Conservation (phyloP, 192 early-diverging fungal genomes). For the Phycomyces nitens region DNA sequence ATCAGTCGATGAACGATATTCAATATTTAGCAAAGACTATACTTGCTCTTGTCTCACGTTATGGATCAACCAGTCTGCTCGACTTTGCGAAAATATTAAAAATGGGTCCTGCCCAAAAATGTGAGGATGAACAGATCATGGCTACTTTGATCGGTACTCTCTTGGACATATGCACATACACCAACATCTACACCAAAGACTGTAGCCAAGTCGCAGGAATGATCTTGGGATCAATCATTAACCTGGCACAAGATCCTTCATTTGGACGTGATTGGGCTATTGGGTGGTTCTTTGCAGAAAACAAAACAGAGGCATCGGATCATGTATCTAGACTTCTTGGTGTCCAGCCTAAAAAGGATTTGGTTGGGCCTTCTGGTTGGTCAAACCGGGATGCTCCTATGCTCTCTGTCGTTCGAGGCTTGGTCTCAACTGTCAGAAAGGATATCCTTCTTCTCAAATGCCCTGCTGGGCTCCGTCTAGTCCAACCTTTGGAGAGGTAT, state of each 20-base stretch:
- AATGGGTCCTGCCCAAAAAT: not conserved
- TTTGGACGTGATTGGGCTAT: conserved; percentile 19
- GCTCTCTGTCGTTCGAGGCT: conserved; percentile 43
- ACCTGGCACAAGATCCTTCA: conserved; percentile 13
- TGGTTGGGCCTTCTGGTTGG: conserved; percentile 26
- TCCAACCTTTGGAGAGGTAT: conserved; percentile 17
- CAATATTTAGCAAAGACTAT: conserved; percentile 38
- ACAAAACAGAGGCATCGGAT: not conserved
- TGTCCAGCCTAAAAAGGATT: not conserved
- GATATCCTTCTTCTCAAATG: conserved; percentile 32
- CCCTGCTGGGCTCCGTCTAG: not conserved
- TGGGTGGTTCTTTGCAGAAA: conserved; percentile 26
- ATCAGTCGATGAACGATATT: conserved; percentile 33
- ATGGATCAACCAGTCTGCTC: not conserved
- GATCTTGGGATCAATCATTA: conserved; percentile 31
- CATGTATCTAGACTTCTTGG: not conserved
- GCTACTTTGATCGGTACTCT: conserved; percentile 15
- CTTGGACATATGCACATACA: conserved; percentile 18
- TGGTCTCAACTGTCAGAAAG: conserved; percentile 43
- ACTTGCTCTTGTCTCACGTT: conserved; percentile 31
- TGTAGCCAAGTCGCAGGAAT: conserved; percentile 40
- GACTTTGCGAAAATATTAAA: conserved; percentile 13
- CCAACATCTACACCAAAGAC: conserved; percentile 29
- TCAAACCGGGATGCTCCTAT: conserved; percentile 26
- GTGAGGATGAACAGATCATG: conserved; percentile 4